Evolutionary conservation across 352 stramenopile genomes (phyloP), one percentile per base, ranked within the genome.

Genomic region (Phytophthora pseudosyringae): DNA sequence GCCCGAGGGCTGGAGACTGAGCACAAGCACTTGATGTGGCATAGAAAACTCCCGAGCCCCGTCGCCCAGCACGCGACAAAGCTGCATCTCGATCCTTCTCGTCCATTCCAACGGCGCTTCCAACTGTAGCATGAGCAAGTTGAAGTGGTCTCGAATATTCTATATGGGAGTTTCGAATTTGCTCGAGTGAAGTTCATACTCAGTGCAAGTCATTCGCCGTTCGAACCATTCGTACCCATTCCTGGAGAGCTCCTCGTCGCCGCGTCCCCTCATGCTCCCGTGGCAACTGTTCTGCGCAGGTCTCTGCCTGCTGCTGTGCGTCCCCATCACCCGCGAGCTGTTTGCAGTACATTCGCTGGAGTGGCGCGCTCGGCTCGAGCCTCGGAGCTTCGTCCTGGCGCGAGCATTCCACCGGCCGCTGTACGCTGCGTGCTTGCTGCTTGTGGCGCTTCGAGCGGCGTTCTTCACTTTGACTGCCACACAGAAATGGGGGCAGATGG

Each of bases 321-420:
- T 65, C 11, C 55, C 50, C 28, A 53, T 67, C 11, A 21, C 21
- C 25, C 62, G 51, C 33, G 57, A 61, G 10, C 15, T 70, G 6
- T 35, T 45, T 18, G 61, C 66, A 38, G 28, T 70, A 25, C 49
- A 25, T 18, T 44, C 43, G 18, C 59, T 73, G 8, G 56, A 75
- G n/a, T 29, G 31, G 16, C 61, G 35, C 26, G 45, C 31, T 10
- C 33, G 4, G 41, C n/a, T 38, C 15, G 43, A 56, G 16, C 39
- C 46, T 21, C 28, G 7, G 26, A 52, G 55, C 25, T 51, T 80
- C 56, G 31, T 68, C 26, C 41, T 82, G 53, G 56, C 59, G 11
- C 44, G 60, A 50, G 50, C 45, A n/a, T 61, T 82, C 45, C 71
- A 82, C 54, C 28, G 39, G 3, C 74, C 74, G 1, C 26, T 82